phyloP scores from a whole-genome alignment of 2,329 filamentous ascomycete genomes.

The Tolypocladium nubicola region DNA sequence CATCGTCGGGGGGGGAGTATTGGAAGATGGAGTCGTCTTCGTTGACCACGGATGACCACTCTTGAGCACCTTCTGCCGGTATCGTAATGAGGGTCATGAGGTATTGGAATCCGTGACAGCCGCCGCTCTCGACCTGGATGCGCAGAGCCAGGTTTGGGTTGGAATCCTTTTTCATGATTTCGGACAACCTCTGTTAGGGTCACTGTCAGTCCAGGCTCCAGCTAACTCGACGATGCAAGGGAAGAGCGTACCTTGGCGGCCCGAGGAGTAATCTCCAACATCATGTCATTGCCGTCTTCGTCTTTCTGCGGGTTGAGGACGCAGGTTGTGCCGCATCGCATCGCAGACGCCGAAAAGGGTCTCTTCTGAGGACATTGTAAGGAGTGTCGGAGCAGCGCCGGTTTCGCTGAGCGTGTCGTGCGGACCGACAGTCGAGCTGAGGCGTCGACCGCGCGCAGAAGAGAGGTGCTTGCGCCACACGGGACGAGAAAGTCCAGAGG shows the following conservation, averaged over 20 bases:
- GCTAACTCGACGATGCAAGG: not conserved
- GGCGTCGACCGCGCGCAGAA: not conserved
- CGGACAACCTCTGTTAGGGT: conserved; percentile 50
- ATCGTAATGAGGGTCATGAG: conserved; percentile 74
- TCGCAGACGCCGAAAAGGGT: conserved; percentile 26
- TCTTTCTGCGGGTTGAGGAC: conserved; percentile 65
- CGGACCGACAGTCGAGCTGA: not conserved
- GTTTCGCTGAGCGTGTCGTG: not conserved
- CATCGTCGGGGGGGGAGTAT: conserved; percentile 43
- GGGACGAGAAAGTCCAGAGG: conserved; percentile 31
- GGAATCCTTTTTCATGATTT: conserved; percentile 61
- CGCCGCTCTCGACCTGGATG: conserved; percentile 84
- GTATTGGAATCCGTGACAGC: conserved; percentile 97
- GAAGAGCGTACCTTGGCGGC: conserved; percentile 56
- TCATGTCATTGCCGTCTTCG: conserved; percentile 77
- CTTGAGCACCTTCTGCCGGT: conserved; percentile 26
- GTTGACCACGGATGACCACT: conserved; percentile 27
- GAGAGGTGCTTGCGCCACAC: conserved; percentile 9
- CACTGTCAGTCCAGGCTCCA: not conserved
- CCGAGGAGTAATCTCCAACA: conserved; percentile 71
- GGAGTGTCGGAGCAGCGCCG: not conserved
- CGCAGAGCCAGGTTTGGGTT: conserved; percentile 82
- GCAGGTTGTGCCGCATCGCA: conserved; percentile 32
- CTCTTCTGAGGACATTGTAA: conserved; percentile 5
- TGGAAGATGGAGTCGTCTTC: conserved; percentile 87